These are phyloP conservation scores for Diaporthe ampelina DNA, from an alignment of 2,329 filamentous ascomycete species.

Conservation along the genomic window DNA sequence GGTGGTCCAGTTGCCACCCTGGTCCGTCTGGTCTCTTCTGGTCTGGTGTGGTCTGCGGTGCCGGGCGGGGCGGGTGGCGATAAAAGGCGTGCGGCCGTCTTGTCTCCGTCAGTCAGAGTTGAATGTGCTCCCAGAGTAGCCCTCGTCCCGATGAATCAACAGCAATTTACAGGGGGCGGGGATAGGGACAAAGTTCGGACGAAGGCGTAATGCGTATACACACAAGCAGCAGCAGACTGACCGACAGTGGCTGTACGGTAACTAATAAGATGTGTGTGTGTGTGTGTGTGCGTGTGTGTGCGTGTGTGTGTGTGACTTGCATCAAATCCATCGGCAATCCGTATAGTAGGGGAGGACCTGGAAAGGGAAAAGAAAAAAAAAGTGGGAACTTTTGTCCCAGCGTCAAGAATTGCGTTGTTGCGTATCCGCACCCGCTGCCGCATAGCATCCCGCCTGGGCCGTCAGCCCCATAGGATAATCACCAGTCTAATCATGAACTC, in stretches of 20 bases:
- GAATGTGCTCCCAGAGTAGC: background rate
- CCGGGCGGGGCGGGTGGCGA: conserved; percentile 13
- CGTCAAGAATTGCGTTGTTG: conserved; percentile 30
- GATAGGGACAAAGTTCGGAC: conserved; percentile 31
- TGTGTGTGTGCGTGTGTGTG: background rate
- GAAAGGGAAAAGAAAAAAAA: conserved; percentile 15
- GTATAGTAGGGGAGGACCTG: background rate
- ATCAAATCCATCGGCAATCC: conserved; percentile 31
- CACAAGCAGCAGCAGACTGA: background rate
- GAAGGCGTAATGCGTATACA: conserved; percentile 13
- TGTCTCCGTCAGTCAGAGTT: conserved; percentile 5
- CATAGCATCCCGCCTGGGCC: conserved; percentile 17
- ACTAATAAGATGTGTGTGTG: background rate
- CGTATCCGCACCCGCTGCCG: conserved; percentile 1
- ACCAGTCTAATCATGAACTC: conserved; percentile 10
- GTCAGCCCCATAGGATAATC: conserved; percentile 19
- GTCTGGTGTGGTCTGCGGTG: background rate
- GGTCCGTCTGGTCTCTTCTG: conserved; percentile 10
- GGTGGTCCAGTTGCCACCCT: conserved; percentile 16
- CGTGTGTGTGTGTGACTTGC: conserved; percentile 19
- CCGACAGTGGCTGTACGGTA: background rate
- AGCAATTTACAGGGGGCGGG: conserved; percentile 17
- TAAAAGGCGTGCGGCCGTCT: background rate
- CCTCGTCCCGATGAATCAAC: conserved; percentile 12
- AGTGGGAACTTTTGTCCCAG: conserved; percentile 29